Evolutionary conservation across 2,329 filamentous ascomycete genomes (phyloP).

Genomic region (Pseudogymnoascus sp.): DNA sequence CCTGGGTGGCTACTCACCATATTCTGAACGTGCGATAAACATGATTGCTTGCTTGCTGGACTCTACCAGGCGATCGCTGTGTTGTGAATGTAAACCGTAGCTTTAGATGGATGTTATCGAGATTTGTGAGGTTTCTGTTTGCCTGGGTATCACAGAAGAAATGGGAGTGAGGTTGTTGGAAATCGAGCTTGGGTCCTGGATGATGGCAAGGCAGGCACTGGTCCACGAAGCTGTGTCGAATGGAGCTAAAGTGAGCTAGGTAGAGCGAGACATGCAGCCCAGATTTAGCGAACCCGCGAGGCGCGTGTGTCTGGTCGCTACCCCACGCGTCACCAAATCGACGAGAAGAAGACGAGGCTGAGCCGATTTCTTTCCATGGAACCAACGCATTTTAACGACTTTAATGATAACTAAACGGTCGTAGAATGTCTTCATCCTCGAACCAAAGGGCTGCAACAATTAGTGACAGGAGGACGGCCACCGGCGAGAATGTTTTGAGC

Average conservation of each 20-base stretch:
- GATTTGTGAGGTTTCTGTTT: not conserved
- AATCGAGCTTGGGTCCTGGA: constrained; percentile 3
- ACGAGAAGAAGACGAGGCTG: not conserved
- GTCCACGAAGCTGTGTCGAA: constrained; percentile 13
- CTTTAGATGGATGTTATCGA: not conserved
- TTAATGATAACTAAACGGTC: not conserved
- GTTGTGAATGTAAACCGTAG: not conserved
- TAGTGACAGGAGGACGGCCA: constrained; percentile 23
- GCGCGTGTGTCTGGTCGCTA: constrained; percentile 7
- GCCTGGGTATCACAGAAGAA: not conserved
- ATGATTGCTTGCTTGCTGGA: constrained; percentile 39
- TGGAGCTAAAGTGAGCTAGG: constrained; percentile 1
- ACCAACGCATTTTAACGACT: not conserved
- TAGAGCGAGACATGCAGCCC: constrained; percentile 7
- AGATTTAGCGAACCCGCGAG: constrained; percentile 8
- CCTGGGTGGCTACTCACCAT: constrained; percentile 57
- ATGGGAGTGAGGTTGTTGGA: constrained; percentile 6
- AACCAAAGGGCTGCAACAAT: constrained; percentile 26
- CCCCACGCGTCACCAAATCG: constrained; percentile 8
- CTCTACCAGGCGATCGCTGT: not conserved
- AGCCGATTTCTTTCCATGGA: constrained; percentile 1
- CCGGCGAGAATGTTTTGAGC: constrained; percentile 23
- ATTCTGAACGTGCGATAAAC: constrained; percentile 99
- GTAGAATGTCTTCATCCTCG: constrained; percentile 28
- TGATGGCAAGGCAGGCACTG: constrained; percentile 11